Percentiles rank a stretch among this genome's conserved stretches.
phyloP scores from a whole-genome alignment of 2,329 filamentous ascomycete species.

The Hypoxylon sp. region DNA sequence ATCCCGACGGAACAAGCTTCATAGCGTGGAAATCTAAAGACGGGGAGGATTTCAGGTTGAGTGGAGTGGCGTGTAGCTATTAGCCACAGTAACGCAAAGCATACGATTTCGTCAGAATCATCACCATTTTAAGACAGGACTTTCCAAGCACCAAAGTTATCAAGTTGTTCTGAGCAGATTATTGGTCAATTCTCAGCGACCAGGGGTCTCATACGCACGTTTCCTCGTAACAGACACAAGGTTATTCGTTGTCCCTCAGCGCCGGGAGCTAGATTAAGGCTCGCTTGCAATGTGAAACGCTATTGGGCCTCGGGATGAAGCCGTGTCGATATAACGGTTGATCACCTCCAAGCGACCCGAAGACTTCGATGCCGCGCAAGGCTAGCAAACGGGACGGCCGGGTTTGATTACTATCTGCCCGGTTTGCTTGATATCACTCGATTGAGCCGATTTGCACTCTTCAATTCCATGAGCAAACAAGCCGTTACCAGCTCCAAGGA shows the following conservation, averaged over 20 bases:
- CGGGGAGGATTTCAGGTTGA: constrained; percentile 35
- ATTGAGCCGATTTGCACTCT: not conserved
- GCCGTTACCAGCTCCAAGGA: constrained; percentile 19
- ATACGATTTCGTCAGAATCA: constrained; percentile 27
- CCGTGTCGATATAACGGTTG: constrained; percentile 22
- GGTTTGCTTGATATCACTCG: constrained; percentile 24
- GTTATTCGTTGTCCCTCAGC: constrained; percentile 30
- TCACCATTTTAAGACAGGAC: constrained; percentile 32
- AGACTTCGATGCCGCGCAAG: not conserved
- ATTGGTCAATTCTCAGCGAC: constrained; percentile 22
- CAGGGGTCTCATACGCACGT: constrained; percentile 35
- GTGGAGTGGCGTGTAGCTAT: constrained; percentile 25
- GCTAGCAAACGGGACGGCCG: constrained; percentile 26
- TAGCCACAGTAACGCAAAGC: constrained; percentile 35
- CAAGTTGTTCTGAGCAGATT: constrained; percentile 13
- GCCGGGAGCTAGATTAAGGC: constrained; percentile 10
- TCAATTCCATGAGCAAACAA: constrained; percentile 18
- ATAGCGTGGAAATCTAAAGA: constrained; percentile 26
- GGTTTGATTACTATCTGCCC: constrained; percentile 16
- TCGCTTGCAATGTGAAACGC: constrained; percentile 18
- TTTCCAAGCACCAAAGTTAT: constrained; percentile 12
- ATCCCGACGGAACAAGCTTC: constrained; percentile 43
- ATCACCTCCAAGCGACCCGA: constrained; percentile 15
- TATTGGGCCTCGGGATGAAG: constrained; percentile 13
- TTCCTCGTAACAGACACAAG: constrained; percentile 29